A percentile compares a stretch with the other conserved stretches of the same genome.
Conservation (phyloP, 805 yeast genomes). For the Zygosaccharomyces kombuchaensis region DNA sequence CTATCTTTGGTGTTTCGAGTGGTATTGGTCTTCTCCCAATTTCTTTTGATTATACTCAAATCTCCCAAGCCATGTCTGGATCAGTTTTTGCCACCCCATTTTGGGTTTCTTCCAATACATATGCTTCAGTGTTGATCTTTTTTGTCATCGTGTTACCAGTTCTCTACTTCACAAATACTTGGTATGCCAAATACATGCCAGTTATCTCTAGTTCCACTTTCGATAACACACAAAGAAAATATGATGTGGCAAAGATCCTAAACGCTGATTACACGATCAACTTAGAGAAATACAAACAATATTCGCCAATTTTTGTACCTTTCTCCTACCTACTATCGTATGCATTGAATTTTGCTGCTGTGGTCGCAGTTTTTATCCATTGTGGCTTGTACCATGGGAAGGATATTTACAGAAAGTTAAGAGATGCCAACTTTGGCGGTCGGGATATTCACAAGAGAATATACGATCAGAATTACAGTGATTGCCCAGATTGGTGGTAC, state of each 20-base stretch:
- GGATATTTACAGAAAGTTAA: conserved; percentile 45
- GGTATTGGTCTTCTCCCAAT: conserved; percentile 55
- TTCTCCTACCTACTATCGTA: conserved; percentile 53
- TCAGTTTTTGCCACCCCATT: conserved; percentile 59
- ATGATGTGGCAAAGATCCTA: conserved; percentile 46
- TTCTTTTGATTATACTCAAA: conserved; percentile 56
- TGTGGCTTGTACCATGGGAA: conserved; percentile 53
- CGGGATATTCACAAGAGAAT: conserved; percentile 46
- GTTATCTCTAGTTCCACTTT: conserved; percentile 47
- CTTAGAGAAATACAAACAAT: conserved; percentile 43
- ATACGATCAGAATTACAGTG: conserved; percentile 50
- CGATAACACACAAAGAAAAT: conserved; percentile 44
- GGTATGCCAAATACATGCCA: conserved; percentile 60
- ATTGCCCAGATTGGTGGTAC: conserved; percentile 77
- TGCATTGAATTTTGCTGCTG: conserved; percentile 59
- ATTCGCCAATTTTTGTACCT: conserved; percentile 58
- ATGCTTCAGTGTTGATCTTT: conserved; percentile 45
- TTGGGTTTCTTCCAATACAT: conserved; percentile 38
- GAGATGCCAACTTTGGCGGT: conserved; percentile 41
- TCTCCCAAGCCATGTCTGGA: conserved; percentile 45
- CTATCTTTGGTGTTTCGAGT: conserved; percentile 55
- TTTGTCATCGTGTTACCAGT: conserved; percentile 49
- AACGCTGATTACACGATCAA: conserved; percentile 41
- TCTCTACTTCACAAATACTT: conserved; percentile 49
- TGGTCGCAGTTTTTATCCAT: conserved; percentile 57